Conservation (phyloP, 805 yeast genomes). For the Barnettozyma wickerhamii region DNA sequence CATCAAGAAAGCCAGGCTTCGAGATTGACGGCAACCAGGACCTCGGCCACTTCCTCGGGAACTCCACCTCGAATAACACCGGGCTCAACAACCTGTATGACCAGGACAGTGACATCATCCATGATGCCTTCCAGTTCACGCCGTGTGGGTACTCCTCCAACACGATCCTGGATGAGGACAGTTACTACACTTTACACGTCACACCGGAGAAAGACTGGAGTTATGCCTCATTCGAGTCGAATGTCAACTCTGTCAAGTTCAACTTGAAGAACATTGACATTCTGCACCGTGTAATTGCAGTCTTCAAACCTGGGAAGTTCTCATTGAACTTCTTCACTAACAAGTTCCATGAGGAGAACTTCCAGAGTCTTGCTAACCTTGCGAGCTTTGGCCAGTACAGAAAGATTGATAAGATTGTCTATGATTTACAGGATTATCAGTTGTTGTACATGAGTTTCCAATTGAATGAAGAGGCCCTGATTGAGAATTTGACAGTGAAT, state of each 20-base stretch:
- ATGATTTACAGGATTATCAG: constrained; percentile 72
- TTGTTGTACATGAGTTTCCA: constrained; percentile 68
- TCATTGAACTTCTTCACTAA: constrained; percentile 49
- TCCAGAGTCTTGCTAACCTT: constrained; percentile 29
- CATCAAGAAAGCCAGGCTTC: constrained; percentile 40
- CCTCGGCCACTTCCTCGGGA: constrained; percentile 82
- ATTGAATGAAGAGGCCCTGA: constrained; percentile 25
- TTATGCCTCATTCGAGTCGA: constrained; percentile 93
- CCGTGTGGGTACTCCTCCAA: constrained; percentile 97
- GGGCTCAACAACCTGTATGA: constrained; percentile 60
- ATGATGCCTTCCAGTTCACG: constrained; percentile 85
- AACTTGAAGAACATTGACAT: constrained; percentile 48
- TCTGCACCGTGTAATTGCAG: constrained; percentile 50
- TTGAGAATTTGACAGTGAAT: constrained; percentile 13
- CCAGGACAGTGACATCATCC: constrained; percentile 36
- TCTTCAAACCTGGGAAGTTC: constrained; percentile 75
- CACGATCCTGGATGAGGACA: constrained; percentile 57
- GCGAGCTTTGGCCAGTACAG: constrained; percentile 43
- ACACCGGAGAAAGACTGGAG: constrained; percentile 96
- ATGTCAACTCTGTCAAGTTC: constrained; percentile 48
- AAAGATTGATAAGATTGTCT: constrained; percentile 62
- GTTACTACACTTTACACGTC: constrained; percentile 82
- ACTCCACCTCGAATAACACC: constrained; percentile 57
- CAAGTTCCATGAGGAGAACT: constrained; percentile 29
- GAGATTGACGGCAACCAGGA: constrained; percentile 46